Evolutionary conservation across 164 flowering plant species (phyloP), one percentile per base, ranked within the genome.

Genomic region (Echeveria elegans): DNA sequence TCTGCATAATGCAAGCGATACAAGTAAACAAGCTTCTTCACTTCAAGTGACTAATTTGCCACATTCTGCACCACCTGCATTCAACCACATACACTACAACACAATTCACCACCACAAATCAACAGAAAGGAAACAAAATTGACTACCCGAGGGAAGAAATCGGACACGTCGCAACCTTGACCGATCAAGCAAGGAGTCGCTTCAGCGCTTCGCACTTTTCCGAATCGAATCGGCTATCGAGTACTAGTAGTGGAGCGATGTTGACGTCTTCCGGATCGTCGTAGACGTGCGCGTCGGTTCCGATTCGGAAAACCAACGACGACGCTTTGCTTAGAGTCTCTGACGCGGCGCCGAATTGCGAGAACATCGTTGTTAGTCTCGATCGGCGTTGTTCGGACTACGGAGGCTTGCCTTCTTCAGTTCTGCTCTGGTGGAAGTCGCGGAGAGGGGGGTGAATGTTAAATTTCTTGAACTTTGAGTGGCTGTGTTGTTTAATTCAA

Each of bases 181-280:
- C 97, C 97, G 69, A 95, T 92, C 74, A 95, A 90, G 97, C 99
- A 69, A 95, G 97, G 21, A 95, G 73, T 5, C 99, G 89, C 82
- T 95, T 95, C 71, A 95, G 86, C 24, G 97, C 97, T 63, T 95
- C 97, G 77, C 86, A 83, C 41, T 87, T 95, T 80, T 95, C 97
- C 63, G 97, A 87, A 72, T 95, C 97, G 80, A 82, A 95, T 70
- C 76, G 83, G 86, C 96, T 88, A 68, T 90, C 96, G 65, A 95
- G 91, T 1, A 34, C n/a, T n/a, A n/a, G n/a, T 34, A 92, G 82
- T 0, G 96, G 88, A 21, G 85, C 88, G 66, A 92, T 88, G 77
- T 63, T 90, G 72, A 86, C 99, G 78, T 95, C 97, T 19, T 92
- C 99, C 8, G 99, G 99, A 64, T 95, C 99, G 82, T 92, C 99